Evolutionary conservation across 306 rosid genomes (phyloP), one percentile per base, ranked within the genome.

Genomic region (Quercus parvula): DNA sequence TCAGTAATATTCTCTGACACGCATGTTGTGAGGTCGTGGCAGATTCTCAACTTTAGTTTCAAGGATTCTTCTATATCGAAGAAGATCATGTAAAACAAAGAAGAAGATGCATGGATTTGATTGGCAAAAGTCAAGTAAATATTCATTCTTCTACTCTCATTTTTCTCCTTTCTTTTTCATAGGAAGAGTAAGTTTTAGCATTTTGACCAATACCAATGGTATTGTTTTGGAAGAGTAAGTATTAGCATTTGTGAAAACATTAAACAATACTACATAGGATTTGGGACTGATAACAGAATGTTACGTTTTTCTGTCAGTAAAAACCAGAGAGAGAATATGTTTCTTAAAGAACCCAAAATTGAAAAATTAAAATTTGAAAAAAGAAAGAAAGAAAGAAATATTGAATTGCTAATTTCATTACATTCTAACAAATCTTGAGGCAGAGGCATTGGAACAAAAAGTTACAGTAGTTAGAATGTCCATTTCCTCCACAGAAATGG

Each of bases 1-100:
- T 14, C 2, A 11, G 72, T 19, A 8, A 68, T 68, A 68, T 68
- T 68, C 72, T 46, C 41, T 35, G 72, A 35, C 24, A 19, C 18
- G 6, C 51, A 33, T 8, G 72, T 35, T 3, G 27, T 1, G 8
- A 68, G 72, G 52, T 5, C 73, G 80, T 46, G 77, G 52, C 77
- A 74, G 81, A 79, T 86, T 79, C 84, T 76, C 82, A 63, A 31
- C 76, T 79, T 80, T 56, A 74, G 11, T 46, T 62, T 30, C 46
- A 71, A 56, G 62, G 63, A 81, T 85, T 74, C 81, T 54, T 51
- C 56, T 54, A 61, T 31, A 72, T 51, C 58, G 56, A 57, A 79
- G 74, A 49, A 41, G 46, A 82, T 81, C 83, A 78, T 70, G 75
- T 30, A 56, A 78, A 82, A 82, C 74, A 66, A 58, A 81, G 63